These are phyloP conservation scores for Alternaria panax DNA, from an alignment of 2,329 filamentous ascomycete species.

Conservation along the genomic window DNA sequence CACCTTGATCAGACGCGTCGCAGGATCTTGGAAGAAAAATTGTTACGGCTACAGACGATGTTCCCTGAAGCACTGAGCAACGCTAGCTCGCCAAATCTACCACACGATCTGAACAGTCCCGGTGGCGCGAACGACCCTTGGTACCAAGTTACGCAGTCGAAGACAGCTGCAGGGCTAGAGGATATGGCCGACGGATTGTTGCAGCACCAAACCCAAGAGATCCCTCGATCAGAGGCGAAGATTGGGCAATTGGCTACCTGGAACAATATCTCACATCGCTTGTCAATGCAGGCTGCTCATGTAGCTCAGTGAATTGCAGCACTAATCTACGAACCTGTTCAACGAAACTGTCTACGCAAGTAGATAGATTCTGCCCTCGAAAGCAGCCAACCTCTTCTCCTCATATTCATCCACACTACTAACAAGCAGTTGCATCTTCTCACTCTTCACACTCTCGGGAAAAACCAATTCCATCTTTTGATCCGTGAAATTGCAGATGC, in stretches of 20 bases:
- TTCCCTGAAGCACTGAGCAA: constrained; percentile 47
- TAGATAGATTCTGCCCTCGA: constrained; percentile 43
- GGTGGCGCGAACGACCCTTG: constrained; percentile 41
- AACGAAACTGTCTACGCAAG: constrained; percentile 6
- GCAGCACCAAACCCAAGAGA: constrained; percentile 17
- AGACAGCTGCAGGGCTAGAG: constrained; percentile 39
- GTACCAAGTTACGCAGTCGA: constrained; percentile 45
- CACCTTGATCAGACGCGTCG: constrained; percentile 57
- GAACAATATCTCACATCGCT: constrained; percentile 44
- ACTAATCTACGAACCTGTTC: background rate
- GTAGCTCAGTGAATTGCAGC: background rate
- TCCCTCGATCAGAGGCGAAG: constrained; percentile 20
- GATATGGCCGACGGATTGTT: constrained; percentile 25
- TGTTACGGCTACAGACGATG: constrained; percentile 47
- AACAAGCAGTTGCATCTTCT: constrained; percentile 40
- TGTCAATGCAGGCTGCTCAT: constrained; percentile 31
- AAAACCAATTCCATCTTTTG: constrained; percentile 42
- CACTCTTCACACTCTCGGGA: constrained; percentile 38
- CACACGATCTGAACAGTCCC: constrained; percentile 39
- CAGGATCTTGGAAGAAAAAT: constrained; percentile 54
- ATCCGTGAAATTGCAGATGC: constrained; percentile 48
- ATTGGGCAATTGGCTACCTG: constrained; percentile 38
- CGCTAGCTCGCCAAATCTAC: constrained; percentile 41
- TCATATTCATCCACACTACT: constrained; percentile 25
- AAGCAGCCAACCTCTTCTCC: constrained; percentile 33